phyloP scores from a whole-genome alignment of 352 stramenopile species.

The Phytophthora litchii region DNA sequence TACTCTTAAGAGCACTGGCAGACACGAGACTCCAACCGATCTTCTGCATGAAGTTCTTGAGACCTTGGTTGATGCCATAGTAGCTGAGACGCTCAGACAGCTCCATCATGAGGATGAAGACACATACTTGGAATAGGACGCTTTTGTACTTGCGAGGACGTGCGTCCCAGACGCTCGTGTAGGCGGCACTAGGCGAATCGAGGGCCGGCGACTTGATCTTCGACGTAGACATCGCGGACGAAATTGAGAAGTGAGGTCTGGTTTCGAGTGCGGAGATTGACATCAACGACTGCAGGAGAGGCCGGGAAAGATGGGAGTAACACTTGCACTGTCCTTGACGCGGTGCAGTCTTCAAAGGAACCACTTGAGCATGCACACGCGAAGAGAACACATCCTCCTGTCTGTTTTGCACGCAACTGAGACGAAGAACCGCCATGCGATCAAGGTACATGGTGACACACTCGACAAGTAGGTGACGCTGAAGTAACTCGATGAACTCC shows the following conservation, averaged over 20 bases:
- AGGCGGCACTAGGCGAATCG: conserved; percentile 22
- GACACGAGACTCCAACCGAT: conserved; percentile 66
- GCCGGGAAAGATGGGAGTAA: conserved; percentile 9
- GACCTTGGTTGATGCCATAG: conserved; percentile 85
- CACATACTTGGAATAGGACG: conserved; percentile 62
- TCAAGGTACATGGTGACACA: conserved; percentile 11
- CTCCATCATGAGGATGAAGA: conserved; percentile 39
- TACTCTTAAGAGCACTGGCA: conserved; percentile 59
- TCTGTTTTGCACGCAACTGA: conserved; percentile 23
- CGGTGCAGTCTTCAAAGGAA: conserved; percentile 14
- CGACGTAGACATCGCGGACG: conserved; percentile 28
- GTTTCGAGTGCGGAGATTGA: neutral
- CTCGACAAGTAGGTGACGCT: conserved; percentile 2
- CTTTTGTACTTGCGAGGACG: conserved; percentile 66
- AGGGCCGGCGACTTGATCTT: conserved; percentile 44
- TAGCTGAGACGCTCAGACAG: conserved; percentile 52
- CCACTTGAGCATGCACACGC: conserved; percentile 1
- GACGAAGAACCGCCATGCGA: conserved; percentile 18
- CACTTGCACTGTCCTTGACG: conserved; percentile 19
- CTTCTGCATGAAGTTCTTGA: conserved; percentile 86
- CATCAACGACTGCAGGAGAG: conserved; percentile 7
- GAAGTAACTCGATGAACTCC: neutral
- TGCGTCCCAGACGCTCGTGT: conserved; percentile 46
- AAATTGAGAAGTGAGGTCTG: conserved; percentile 31
- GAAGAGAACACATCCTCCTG: conserved; percentile 17